Evolutionary conservation across 768 basidiomycete species (phyloP), one percentile per base, ranked within the genome.

Genomic region (Boletellus sp.): DNA sequence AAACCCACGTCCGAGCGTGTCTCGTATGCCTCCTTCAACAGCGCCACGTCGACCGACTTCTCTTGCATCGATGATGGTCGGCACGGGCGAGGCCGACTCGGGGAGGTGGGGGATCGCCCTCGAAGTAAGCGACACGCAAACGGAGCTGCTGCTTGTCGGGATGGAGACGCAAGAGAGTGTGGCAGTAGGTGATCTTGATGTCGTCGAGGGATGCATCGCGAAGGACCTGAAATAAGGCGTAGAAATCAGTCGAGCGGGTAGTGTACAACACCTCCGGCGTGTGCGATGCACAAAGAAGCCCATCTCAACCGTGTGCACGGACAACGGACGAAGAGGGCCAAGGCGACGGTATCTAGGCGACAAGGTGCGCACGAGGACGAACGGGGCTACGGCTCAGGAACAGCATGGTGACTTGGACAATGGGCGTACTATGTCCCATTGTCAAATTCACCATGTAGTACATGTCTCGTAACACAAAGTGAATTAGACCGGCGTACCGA

Each of bases 161-260:
- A 50, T 92, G 89, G 39, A 70, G 71, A 38, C 66, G 72, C 6
- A 90, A 72, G 28, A 92, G 78, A 8, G 77, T 76, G 26, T 76
- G 78, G 58, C 82, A 87, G 63, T 90, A 90, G 9, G 81, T 87
- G 11, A 69, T 57, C 67, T 88, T 92, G 64, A 91, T 76, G 45
- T 87, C 78, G 20, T 67, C 58, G 6, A 62, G 39, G 2, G 79
- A 71, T 16, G 83, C 81, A 62, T 78, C 64, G 26, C 63, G 73
- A 3, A 76, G 52, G 40, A 88, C 54, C 9, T 72, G 67, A 51
- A 91, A 80, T 37, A 88, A 58, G 20, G 65, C 63, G 67, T 90
- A 91, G 60, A 78, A 84, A 69, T 87, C 74, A 50, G 66, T 3
- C 28, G 11, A 28, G 28, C 11, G 28, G 28, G 28, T 28, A 7